Base-by-base conservation (phyloP, 1,139 yeast genomes). In the Magnusiomyces clavatus region DNA sequence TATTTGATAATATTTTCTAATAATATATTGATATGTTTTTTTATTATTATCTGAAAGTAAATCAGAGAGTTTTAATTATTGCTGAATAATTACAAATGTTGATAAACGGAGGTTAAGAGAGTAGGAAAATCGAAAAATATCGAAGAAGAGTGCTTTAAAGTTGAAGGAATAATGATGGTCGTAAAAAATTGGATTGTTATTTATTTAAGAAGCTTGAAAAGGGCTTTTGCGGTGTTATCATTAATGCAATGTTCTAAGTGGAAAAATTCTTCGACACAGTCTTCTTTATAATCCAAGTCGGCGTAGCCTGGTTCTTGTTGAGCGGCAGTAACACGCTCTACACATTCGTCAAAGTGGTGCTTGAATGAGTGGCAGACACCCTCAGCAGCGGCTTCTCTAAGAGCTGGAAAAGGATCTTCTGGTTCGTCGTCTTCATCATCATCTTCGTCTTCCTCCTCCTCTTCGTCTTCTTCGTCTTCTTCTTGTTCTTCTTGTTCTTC, bases 261-360 rank as follows among this genome's bases (percentile, higher is more conserved):
- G 90, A 90, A 90, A 75, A 85, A 92, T 75, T 92, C 98, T 74
- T 92, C 97, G 59, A 90, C 84, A 77, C 98, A 92, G 74, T 90
- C 96, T 57, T 90, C 97, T 74, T 90, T 89, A 77, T 87, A 78
- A n/a, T 77, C 82, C 66, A 78, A 78, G 54, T 83, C 82, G 39
- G 74, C 96, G 69, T 90, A 89, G 59, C 75, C 95, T 61, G 80
- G 84, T 65, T 87, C 90, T 74, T 87, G 86, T 76, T 77, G 79
- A 65, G 83, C 95, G 70, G 83, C 81, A 61, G 90, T 82, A 61
- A 92, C 97, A 76, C 97, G 87, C 72, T 86, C 97, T 56, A 82
- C 81, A 78, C 98, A 92, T 72, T 90, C 97, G 58, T 86, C 83
- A 75, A 85, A 89, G 73, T 90, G 97, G 73, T 90, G 97, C 68